Evolutionary conservation across 2,329 filamentous ascomycete genomes (phyloP).

Genomic region (Botryotinia calthae): DNA sequence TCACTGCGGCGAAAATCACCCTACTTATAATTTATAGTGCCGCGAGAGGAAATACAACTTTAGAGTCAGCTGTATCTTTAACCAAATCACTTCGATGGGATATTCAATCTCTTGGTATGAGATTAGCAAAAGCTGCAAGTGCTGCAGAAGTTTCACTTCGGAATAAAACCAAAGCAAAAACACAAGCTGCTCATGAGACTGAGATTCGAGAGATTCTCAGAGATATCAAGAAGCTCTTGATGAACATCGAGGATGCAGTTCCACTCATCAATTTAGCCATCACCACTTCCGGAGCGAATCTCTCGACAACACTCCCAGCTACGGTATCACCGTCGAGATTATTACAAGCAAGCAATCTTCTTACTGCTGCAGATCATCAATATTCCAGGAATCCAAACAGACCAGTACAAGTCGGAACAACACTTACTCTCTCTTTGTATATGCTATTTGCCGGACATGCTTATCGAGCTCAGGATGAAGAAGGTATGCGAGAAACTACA

Average conservation of each 20-base stretch:
- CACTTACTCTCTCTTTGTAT: constrained; percentile 84
- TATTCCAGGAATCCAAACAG: constrained; percentile 64
- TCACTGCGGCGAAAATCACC: constrained; percentile 30
- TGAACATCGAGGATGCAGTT: constrained; percentile 84
- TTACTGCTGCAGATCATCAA: constrained; percentile 82
- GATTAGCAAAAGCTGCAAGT: constrained; percentile 67
- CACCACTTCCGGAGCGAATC: constrained; percentile 83
- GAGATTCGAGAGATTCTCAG: constrained; percentile 68
- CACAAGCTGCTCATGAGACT: constrained; percentile 55
- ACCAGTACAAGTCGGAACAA: constrained; percentile 79
- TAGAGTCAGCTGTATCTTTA: constrained; percentile 81
- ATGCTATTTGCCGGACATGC: constrained; percentile 89
- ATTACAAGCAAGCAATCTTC: constrained; percentile 86
- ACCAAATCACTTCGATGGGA: constrained; percentile 81
- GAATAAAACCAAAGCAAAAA: constrained; percentile 46
- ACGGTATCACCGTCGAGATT: constrained; percentile 87
- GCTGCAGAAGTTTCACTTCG: constrained; percentile 54
- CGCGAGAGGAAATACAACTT: constrained; percentile 70
- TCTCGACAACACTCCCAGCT: constrained; percentile 75
- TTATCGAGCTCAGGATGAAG: constrained; percentile 43
- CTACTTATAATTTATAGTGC: constrained; percentile 45
- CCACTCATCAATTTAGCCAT: constrained; percentile 92
- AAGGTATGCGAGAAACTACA: constrained; percentile 48
- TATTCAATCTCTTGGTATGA: constrained; percentile 75
- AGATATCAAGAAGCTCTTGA: constrained; percentile 73